phyloP scores from a whole-genome alignment of 129 eudicot species.

The Tanacetum coccineum region DNA sequence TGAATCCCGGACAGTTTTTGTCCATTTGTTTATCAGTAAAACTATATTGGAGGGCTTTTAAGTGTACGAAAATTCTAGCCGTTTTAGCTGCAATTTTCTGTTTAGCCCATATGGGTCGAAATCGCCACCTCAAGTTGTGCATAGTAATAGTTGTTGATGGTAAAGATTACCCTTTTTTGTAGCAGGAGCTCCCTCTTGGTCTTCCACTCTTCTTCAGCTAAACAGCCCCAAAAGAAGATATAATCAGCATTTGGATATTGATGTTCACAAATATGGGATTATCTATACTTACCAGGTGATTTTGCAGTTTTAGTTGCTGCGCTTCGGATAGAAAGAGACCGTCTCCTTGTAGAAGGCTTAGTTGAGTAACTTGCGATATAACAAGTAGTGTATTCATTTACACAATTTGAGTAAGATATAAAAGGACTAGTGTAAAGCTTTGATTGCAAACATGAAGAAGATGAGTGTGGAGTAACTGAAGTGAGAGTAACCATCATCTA shows the following conservation, averaged over 20 bases:
- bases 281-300: slow-evolving; percentile 66
- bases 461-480: slow-evolving; percentile 52
- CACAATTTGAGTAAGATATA: slow-evolving; percentile 22
- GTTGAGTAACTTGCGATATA: slow-evolving; percentile 25
- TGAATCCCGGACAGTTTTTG: not conserved
- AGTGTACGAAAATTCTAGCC: not conserved
- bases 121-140: not conserved
- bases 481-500: slow-evolving; percentile 61
- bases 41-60: not conserved
- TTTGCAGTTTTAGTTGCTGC: slow-evolving; percentile 91
- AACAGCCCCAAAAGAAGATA: slow-evolving; percentile 26
- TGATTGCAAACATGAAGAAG: slow-evolving; percentile 37
- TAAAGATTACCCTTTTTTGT: slow-evolving; percentile 63
- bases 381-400: slow-evolving; percentile 31
- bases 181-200: slow-evolving; percentile 62
- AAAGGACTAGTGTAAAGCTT: slow-evolving; percentile 34
- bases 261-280: not conserved
- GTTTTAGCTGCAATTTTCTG: no score
- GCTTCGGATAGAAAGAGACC: slow-evolving; percentile 35
- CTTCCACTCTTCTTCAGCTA: slow-evolving; percentile 98
- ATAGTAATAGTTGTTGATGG: not conserved
- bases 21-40: not conserved
- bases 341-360: slow-evolving; percentile 26
- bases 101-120: not conserved
- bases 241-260: not conserved